Evolutionary conservation across 306 rosid species (phyloP), one percentile per base, ranked within the genome.

Genomic region (Echinosophora koreensis): DNA sequence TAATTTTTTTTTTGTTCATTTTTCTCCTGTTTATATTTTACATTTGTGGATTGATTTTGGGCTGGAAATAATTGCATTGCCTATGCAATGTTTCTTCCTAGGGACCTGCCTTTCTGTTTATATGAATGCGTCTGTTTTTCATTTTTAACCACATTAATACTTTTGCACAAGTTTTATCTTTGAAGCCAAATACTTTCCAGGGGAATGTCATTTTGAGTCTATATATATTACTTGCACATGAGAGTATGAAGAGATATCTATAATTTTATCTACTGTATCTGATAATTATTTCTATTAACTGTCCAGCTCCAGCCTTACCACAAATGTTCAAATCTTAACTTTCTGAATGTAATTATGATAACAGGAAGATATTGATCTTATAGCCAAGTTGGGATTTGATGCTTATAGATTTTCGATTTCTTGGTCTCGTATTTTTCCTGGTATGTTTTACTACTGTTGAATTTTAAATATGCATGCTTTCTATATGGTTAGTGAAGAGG

Each of bases 361-460:
- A 79, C 90, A 92, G 98, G 98, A 92, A 84, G 98, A 94, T 82
- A 73, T 90, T 85, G 95, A 94, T 83, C 91, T 92, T 52, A 90
- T 92, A 57, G 89, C 97, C 82, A 86, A 90, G 80, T 78, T 94
- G 88, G 98, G 98, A 81, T 90, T 94, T 82, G 86, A 74, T 1
- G 94, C 93, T 75, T 90, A 94, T 66, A 92, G 98, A 81, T 92
- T 94, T 86, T 94, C 97, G 57, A 88, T 92, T 74, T 92, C 97
- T 49, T 94, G 97, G 98, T 92, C 98, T 59, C 97, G 97, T 17
- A 87, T 92, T 79, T 94, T 89, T 80, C 97, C 97, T 28, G 98
- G 94, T 94, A 90, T 55, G 88, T 79, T 76, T 78, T 74, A 18
- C 27, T 47, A 22, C 62, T 22, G 18, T 51, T 62, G 61, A 74